Percentiles rank a stretch among this genome's conserved stretches.
Conservation (phyloP, 768 basidiomycete genomes). For the Agaricus sinodeliciosus region DNA sequence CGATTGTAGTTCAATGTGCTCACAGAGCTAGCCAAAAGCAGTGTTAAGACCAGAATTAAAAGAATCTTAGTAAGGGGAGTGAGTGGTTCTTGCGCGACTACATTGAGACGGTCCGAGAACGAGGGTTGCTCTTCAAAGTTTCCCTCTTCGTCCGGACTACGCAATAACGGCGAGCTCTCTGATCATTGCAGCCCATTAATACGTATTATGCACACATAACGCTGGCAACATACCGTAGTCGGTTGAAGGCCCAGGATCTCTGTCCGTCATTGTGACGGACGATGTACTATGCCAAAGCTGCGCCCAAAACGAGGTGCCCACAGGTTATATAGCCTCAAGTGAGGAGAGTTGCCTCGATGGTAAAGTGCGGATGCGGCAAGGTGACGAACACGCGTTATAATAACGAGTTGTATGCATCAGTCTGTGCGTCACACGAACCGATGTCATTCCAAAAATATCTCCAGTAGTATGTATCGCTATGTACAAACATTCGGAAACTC, state of each 20-base stretch:
- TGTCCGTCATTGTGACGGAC: conserved; percentile 44
- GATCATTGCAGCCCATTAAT: background rate
- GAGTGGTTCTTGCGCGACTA: conserved; percentile 67
- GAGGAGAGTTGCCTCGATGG: conserved; percentile 12
- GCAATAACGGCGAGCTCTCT: conserved; percentile 66
- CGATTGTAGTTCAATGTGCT: conserved; percentile 11
- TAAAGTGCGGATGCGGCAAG: conserved; percentile 13
- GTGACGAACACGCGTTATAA: background rate
- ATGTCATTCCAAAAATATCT: background rate
- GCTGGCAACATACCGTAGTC: conserved; percentile 42
- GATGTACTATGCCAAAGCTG: conserved; percentile 2
- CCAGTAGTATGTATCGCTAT: no score
- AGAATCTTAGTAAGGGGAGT: conserved; percentile 82
- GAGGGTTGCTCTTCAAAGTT: conserved; percentile 18
- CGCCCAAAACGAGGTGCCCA: background rate
- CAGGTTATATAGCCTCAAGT: conserved; percentile 1
- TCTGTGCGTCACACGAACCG: conserved; percentile 1
- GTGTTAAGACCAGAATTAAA: conserved; percentile 62
- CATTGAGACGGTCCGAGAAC: conserved; percentile 42
- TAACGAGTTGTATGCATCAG: background rate
- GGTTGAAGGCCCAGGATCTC: conserved; percentile 44
- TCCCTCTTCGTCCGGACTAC: conserved; percentile 36
- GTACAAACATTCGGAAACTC: no score
- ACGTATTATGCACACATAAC: conserved; percentile 6
- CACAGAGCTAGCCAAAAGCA: conserved; percentile 73